These are phyloP conservation scores for Eucalyptus sp. DNA, from an alignment of 345 rosid species.

Conservation along the genomic window DNA sequence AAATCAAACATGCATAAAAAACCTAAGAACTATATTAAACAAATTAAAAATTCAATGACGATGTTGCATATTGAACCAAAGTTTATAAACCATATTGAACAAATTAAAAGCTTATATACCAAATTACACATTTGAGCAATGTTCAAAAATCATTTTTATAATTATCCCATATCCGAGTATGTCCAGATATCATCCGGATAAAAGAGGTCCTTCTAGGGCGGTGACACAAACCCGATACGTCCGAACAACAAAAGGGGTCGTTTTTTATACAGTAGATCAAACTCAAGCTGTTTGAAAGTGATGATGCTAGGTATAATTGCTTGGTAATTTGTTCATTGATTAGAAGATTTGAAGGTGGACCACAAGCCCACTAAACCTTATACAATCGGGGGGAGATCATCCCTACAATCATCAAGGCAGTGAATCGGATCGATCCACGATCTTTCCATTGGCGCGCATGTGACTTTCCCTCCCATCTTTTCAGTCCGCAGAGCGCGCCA, in stretches of 20 bases:
- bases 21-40: accelerated
- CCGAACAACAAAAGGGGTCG: too few species aligned
- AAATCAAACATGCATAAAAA: too few species aligned
- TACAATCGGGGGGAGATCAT: background rate
- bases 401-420: background rate
- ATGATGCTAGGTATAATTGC: background rate
- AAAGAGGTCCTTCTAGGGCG: accelerated
- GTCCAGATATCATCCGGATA: accelerated
- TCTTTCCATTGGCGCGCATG: background rate
- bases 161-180: accelerated
- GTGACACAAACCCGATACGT: background rate
- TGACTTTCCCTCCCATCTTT: background rate
- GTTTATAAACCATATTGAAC: accelerated
- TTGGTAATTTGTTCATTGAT: background rate
- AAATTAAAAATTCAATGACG: accelerated
- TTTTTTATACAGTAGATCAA: background rate
- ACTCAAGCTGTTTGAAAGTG: background rate
- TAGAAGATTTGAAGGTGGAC: background rate
- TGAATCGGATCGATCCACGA: background rate
- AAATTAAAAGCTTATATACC: accelerated
- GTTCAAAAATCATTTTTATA: too few species aligned
- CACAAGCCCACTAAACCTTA: background rate
- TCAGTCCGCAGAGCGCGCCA: background rate
- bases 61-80: accelerated
- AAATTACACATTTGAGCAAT: accelerated